These are phyloP conservation scores for Gracilaria domingensis DNA, from an alignment of 23 red algal species.

Conservation along the genomic window DNA sequence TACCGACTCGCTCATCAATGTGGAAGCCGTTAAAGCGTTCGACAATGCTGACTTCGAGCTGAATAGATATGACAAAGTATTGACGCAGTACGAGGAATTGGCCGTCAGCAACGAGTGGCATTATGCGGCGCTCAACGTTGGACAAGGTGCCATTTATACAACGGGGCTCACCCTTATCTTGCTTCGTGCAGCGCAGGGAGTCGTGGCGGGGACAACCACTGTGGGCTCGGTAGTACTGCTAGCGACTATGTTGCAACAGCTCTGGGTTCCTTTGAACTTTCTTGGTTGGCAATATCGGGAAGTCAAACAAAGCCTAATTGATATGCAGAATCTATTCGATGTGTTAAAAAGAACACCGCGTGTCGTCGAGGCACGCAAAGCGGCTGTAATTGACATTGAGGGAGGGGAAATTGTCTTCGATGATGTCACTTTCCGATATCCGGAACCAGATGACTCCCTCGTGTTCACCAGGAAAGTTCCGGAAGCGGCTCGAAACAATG, in stretches of 20 bases:
- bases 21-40: slow-evolving; percentile 83
- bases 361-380: slow-evolving; percentile 76
- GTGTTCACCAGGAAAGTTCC: slow-evolving; percentile 26
- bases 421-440: slow-evolving; percentile 93
- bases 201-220: slow-evolving; percentile 72
- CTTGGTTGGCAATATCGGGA: slow-evolving; percentile 99
- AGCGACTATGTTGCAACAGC: slow-evolving; percentile 89
- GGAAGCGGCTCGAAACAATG: not conserved
- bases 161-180: slow-evolving; percentile 71
- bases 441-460: slow-evolving; percentile 54
- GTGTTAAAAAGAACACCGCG: slow-evolving; percentile 58
- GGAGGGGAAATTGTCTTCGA: slow-evolving; percentile 92
- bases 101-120: slow-evolving; percentile 85
- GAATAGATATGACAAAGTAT: slow-evolving; percentile 74
- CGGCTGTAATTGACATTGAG: slow-evolving; percentile 46
- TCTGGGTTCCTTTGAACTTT: slow-evolving; percentile 95
- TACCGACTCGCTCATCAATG: slow-evolving; percentile 85
- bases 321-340: slow-evolving; percentile 95
- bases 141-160: slow-evolving; percentile 81
- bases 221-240: slow-evolving; percentile 95
- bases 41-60: slow-evolving; percentile 81
- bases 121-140: slow-evolving; percentile 83
- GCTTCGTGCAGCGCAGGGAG: slow-evolving; percentile 58
- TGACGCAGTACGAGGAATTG: slow-evolving; percentile 76
- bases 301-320: slow-evolving; percentile 92